Evolutionary conservation across 2,329 filamentous ascomycete species (phyloP), one percentile per base, ranked within the genome.

Genomic region (Claviceps sp.): DNA sequence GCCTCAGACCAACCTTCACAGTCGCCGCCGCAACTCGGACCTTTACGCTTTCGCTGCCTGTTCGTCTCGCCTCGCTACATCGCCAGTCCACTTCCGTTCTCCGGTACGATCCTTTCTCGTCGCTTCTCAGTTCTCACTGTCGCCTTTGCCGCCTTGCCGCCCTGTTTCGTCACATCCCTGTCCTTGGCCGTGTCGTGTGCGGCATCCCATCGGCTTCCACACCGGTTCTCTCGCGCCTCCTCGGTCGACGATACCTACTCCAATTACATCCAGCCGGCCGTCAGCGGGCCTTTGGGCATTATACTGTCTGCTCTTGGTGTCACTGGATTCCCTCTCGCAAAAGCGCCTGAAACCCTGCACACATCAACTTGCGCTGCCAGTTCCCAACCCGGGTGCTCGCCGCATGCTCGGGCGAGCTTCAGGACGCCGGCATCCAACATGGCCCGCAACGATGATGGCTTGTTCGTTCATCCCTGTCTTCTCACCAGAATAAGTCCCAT

Each of bases 361-460:
- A 34, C 36, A 26, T 45, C 41, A 22, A 37, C 16, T n/a, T 42
- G 43, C 47, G 47, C 49, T 43, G 48, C 42, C 43, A 36, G 14
- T 26, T 24, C 9, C 49, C 6, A 34, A 20, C 14, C 34, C 16
- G 26, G 14, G 30, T 16, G 34, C 36, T 46, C 9, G 49, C 18
- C 24, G 47, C 37, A 9, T 40, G 14, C 53, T 36, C 42, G 43
- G 36, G 20, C 30, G 24, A 34, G 50, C 22, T 52, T 40, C 22
- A 26, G 24, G 50, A 53, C 55, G 49, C 47, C 50, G 47, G 50
- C 54, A 41, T 49, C 47, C 47, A 56, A 36, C 52, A 81, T 81
- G 78, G 76, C 76, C 66, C 70, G 76, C 61, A 73, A 71, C 62
- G 70, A 76, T 63, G 72, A 79, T 64, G 70, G 67, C 63, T 67